Base-by-base conservation (phyloP, 805 yeast genomes). In the Saturnispora besseyi region DNA sequence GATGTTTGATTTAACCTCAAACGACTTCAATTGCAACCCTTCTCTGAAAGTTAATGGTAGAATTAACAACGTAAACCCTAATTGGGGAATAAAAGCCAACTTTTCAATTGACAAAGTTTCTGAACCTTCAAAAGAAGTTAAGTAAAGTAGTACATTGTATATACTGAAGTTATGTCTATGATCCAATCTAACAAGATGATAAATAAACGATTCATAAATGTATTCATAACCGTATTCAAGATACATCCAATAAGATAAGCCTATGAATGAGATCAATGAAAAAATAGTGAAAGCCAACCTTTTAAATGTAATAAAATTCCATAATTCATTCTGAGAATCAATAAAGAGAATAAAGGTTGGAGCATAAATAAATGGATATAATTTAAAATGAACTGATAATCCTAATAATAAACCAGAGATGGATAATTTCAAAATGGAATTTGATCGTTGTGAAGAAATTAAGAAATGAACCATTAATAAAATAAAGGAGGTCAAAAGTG, bases 121-220 rank as follows among this genome's bases (percentile, higher is more conserved):
- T n/a, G 40, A 15, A 6, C 51, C 45, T 7, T 56, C 46, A 15
- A 72, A 71, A 2, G 89, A 81, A 43, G 75, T 75, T 61, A 76
- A 78, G 63, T 84, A 85, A 38, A 93, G 69, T 22, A 82, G 69
- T 11, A 87, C 69, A 63, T 90, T 86, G 76, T 90, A 93, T 2
- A 90, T 71, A 4, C 96, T 87, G 62, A 93, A 93, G 66, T 93
- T 93, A 67, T 93, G 99, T 44, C 99, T 78, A 65, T 93, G 99
- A 64, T 93, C 99, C 4, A 87, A 66, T 53, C 99, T 72, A 8
- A 78, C 72, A 40, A 91, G 68, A 64, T 91, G 99, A 62, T 91
- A 90, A 4, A 88, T 61, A 62, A 87, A 89, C 0, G 96, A 76
- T 57, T 91, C 86, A 40, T 78, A 70, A 11, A 93, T 52, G 61